Conservation (phyloP, 306 rosid genomes). For the Begonia fuchsioides region DNA sequence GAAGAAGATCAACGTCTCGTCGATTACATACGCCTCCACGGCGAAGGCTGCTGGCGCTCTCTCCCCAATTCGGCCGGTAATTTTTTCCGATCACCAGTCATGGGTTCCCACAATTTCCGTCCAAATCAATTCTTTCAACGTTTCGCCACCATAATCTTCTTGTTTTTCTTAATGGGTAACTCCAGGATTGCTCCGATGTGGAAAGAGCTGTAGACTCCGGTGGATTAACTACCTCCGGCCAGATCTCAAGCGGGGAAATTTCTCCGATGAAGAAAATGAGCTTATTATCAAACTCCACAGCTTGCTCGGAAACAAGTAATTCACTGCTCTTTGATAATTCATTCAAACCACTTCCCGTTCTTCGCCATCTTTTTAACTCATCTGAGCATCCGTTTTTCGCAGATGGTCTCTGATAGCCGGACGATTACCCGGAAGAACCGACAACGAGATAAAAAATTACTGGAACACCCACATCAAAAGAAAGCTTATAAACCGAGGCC, state of each 20-base stretch:
- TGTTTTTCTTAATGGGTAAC: background rate
- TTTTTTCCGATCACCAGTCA: background rate
- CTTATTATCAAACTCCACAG: conserved; percentile 53
- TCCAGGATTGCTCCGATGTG: conserved; percentile 52
- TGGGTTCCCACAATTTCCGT: too few species aligned
- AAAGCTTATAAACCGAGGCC: conserved; percentile 44
- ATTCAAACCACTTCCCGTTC: background rate
- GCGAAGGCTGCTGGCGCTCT: conserved; percentile 78
- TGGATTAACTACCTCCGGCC: conserved; percentile 75
- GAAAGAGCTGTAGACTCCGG: conserved; percentile 56
- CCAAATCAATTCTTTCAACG: too few species aligned
- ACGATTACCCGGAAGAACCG: conserved; percentile 58
- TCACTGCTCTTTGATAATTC: background rate
- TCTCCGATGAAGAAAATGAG: conserved; percentile 53
- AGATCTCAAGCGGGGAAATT: conserved; percentile 64
- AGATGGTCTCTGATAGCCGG: conserved; percentile 73
- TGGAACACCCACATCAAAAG: conserved; percentile 76
- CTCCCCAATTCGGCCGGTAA: conserved; percentile 60
- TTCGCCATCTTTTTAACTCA: background rate
- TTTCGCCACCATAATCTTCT: background rate
- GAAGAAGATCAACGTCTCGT: conserved; percentile 67
- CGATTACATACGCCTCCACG: conserved; percentile 50
- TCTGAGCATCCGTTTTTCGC: background rate
- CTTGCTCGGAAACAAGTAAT: conserved; percentile 59
- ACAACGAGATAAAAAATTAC: conserved; percentile 59